Evolutionary conservation across 1,284 basidiomycete genomes (phyloP), one percentile per base, ranked within the genome.

Genomic region (Meira miltonrushii): DNA sequence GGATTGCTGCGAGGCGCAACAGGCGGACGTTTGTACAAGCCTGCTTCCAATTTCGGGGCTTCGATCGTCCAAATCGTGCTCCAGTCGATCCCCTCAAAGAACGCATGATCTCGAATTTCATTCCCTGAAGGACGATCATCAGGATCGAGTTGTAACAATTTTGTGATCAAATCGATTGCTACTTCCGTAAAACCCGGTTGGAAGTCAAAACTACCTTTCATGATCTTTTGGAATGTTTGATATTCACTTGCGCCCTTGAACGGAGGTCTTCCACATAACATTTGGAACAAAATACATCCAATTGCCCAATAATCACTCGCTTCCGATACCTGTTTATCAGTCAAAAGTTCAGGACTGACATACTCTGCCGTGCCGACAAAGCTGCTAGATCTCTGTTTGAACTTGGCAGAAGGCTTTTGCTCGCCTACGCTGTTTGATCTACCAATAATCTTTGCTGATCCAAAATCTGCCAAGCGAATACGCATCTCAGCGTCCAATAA

Each of bases 281-380:
- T 78, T 67, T 84, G 82, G 67, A 77, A 84, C 5, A 84, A 61
- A 15, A 84, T 81, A 66, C 83, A 84, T 13, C 83, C 83, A 47
- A 84, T 81, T 0, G 82, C 83, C 83, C 83, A 84, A 60, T 82
- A 82, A 62, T 84, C 83, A 0, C 81, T 80, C 56, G 82, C 79
- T 58, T 79, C 69, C 8, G 78, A 72, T 0, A 81, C 81, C 0
- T 62, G 55, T 64, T 88, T 87, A 50, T 84, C 84, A 58, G 85
- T 72, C 19, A 98, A 81, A 10, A 98, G 83, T 79, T 98, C 94
- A 0, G 94, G 94, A 10, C 89, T 88, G 60, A 96, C 89, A 75
- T 97, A 98, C 71, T 96, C 92, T 0, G 94, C 91, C 1, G 93
- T 95, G 10, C 94, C 94, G 21, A 98, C 95, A 79, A 95, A 98